phyloP scores from a whole-genome alignment of 306 rosid species.

The Dalbergia cochinchinensis region DNA sequence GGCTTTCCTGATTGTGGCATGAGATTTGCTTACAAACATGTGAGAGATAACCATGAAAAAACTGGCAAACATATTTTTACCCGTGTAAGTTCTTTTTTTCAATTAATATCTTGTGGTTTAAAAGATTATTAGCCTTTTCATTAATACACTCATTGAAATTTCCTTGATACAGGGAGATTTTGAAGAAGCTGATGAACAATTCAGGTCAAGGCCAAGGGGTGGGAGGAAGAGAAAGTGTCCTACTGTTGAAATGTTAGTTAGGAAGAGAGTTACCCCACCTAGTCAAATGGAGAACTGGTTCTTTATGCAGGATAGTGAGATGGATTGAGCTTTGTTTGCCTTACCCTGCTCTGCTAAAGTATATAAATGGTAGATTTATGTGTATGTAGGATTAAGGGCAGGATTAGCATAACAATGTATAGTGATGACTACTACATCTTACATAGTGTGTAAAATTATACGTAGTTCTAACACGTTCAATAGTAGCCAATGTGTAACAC shows the following conservation, averaged over 20 bases:
- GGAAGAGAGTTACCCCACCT: conserved; percentile 83
- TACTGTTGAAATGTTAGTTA: conserved; percentile 68
- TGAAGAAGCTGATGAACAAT: conserved; percentile 73
- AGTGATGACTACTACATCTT: not conserved
- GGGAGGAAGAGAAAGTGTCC: conserved; percentile 81
- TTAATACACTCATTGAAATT: not conserved
- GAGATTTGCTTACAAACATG: conserved; percentile 93
- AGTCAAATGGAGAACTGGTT: conserved; percentile 55
- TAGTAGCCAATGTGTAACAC: not conserved
- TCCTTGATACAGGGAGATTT: conserved; percentile 75
- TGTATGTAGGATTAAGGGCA: not conserved
- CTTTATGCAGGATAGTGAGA: conserved; percentile 38
- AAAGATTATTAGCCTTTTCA: not conserved
- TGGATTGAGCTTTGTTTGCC: conserved; percentile 13
- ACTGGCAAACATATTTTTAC: conserved; percentile 64
- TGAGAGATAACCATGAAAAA: conserved; percentile 85
- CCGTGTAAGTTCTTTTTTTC: conserved; percentile 56
- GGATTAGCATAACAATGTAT: not conserved
- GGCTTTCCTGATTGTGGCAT: conserved; percentile 79
- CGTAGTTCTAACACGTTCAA: not conserved
- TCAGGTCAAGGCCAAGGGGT: conserved; percentile 80
- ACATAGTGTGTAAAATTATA: not conserved
- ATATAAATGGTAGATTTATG: not conserved
- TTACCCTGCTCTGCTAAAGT: too few relatives aligned
- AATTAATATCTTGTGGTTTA: not conserved